Evolutionary conservation across 371 early-diverging fungal species (phyloP).

Genomic region (Fennellomyces sp.): DNA sequence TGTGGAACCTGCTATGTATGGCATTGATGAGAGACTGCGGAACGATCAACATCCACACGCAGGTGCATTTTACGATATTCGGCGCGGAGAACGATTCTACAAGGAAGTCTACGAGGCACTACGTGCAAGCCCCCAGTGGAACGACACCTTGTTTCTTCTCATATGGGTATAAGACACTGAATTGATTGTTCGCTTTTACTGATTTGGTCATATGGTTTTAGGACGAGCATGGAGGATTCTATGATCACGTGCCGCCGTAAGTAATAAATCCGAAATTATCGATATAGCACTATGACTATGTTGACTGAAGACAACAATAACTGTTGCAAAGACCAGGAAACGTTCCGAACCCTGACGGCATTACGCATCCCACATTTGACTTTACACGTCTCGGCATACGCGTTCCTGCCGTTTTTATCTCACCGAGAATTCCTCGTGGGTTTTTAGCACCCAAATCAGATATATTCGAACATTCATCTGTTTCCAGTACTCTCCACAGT

Average conservation of each 20-base stretch:
- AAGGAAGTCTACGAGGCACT: conserved; percentile 31
- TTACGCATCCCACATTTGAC: conserved; percentile 22
- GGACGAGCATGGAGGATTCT: conserved; percentile 26
- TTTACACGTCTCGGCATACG: conserved; percentile 40
- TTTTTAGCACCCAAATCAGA: conserved; percentile 11
- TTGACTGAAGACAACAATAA: neutral
- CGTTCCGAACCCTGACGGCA: conserved; percentile 32
- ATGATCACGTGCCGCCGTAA: conserved; percentile 21
- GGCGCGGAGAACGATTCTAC: conserved; percentile 24
- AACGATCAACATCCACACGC: conserved; percentile 27
- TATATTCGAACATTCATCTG: conserved; percentile 40
- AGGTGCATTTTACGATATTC: conserved; percentile 17
- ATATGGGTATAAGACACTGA: conserved; percentile 8
- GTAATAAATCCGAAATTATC: neutral
- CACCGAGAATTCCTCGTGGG: conserved; percentile 36
- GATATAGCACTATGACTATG: neutral
- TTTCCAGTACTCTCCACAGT: conserved; percentile 39
- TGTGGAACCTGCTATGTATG: conserved; percentile 24
- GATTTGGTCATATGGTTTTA: neutral
- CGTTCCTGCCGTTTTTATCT: conserved; percentile 46
- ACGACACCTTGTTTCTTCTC: conserved; percentile 15
- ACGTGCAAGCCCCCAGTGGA: conserved; percentile 25
- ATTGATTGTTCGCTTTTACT: neutral
- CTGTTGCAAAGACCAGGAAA: conserved; percentile 10
- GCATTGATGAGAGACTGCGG: conserved; percentile 14